Evolutionary conservation across 2,329 filamentous ascomycete genomes (phyloP), one percentile per base, ranked within the genome.

Genomic region (Aspergillus terreus): DNA sequence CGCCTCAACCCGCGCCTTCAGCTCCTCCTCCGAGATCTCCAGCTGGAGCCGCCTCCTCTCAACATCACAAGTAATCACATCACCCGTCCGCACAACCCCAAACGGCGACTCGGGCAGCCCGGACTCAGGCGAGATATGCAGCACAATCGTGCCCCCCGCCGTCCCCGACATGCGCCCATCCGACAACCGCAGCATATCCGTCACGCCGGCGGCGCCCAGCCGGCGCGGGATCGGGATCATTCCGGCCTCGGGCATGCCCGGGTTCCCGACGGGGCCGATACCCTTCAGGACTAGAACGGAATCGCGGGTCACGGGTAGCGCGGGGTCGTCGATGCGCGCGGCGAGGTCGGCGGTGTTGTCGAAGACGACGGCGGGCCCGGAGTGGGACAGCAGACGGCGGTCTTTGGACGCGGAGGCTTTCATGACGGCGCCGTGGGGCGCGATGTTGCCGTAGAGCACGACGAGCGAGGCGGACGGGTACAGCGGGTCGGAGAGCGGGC

Each of bases 91-190:
- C 0, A 81, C 70, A 3, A 79, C 62, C 0, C 78, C 78, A 55
- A 79, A 76, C 7, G 75, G 71, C 1, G 75, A 77, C 17, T 73
- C 73, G 0, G 73, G 68, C 10, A 79, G 57, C 1, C 71, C 77
- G 4, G 76, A 71, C 58, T 82, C 79, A 0, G 79, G 80, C 3
- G 75, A 78, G 27, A 82, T 72, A 56, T 82, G 79, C 19, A 82
- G 63, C 2, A 79, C 69, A 17, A 82, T 78, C 0, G 78, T 81
- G 3, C 79, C 79, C 0, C 79, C 79, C 2, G 79, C 79, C 3
- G 79, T 82, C 0, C 79, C 79, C 27, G 72, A 77, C 78, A 82
- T 82, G 19, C 79, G 67, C 1, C 79, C 79, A 64, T 82, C 79
- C 0, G 74, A 78, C 4, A 82, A 62, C 1, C 79, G 68, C 25